Evolutionary conservation across 768 basidiomycete species (phyloP), one percentile per base, ranked within the genome.

Genomic region (Heimioporus sp.): DNA sequence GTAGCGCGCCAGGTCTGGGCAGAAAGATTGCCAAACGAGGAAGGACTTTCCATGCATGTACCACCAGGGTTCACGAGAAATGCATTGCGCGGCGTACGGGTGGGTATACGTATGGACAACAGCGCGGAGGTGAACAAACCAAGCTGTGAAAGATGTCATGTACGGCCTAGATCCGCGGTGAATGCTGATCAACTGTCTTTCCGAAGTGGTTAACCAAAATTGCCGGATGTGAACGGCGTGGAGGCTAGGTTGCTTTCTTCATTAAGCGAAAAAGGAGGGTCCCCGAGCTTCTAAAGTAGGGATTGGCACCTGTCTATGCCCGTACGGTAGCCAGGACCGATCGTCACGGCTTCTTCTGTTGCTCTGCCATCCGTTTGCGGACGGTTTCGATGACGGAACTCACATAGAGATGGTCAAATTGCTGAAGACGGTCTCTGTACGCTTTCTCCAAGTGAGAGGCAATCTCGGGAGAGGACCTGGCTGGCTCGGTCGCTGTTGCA

Each of bases 381-480:
- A 68, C 54, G 12, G 57, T 68, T 40, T 68, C 66, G 39, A 66
- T 43, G 41, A 66, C 67, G 20, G 65, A 66, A 45, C 64, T 62
- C 55, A 66, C 66, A 52, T 68, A 66, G 55, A 66, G 62, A 45
- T 66, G 65, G 47, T 68, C 65, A 48, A 68, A 66, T 57, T 68
- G 66, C 43, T 68, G 61, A 38, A 66, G 64, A 28, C 62, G 65
- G 44, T 66, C 66, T 47, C 39, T 59, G 56, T 66, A 66, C 2
- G 34, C 56, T 35, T 61, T 66, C 42, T 68, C 61, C 17, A 68
- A 46, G 31, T 66, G 66, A 36, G 12, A 36, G 15, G 65, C 65
- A 43, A 68, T 52, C 43, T 62, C 64, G 35, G 53, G 44, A 11
- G 66, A 58, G n/a, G 51, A 66, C 48, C 50, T 55, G 5, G 66